Evolutionary conservation across 2,329 filamentous ascomycete species (phyloP), one percentile per base, ranked within the genome.

Genomic region (Exophiala mesophila): DNA sequence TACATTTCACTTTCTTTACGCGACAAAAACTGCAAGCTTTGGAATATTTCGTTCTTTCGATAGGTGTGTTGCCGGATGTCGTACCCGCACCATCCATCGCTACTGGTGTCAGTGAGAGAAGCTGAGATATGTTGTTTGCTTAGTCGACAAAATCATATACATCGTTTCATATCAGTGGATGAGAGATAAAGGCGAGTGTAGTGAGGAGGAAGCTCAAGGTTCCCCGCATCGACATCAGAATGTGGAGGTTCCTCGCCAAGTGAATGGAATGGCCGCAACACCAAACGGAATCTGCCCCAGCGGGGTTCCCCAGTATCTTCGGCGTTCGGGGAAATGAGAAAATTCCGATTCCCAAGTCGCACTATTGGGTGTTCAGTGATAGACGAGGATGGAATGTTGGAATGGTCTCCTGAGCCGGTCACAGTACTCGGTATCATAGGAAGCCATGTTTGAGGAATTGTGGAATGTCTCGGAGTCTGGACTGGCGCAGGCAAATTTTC

Each of bases 1-100:
- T 37, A 37, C 34, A 37, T 21, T 13, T 37, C 8, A 37, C 18
- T 37, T 37, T 37, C 34, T 37, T 37, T 37, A 5, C 26, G 19
- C 34, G 18, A 10, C 34, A 37, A 10, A 37, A 37, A n/a, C 19
- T 37, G 34, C 34, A 37, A 13, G 34, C 34, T 37, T 24, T 24
- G 34, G 34, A 8, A 15, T 37, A 37, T 37, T 37, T 37, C 19
- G 34, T 20, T 5, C 17, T 12, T 34, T 17, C 4, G 32, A 18
- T 20, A 36, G 3, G 29, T 16, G 7, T 16, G 5, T 31, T 31
- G n/a, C n/a, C n/a, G n/a, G n/a, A n/a, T n/a, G n/a, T n/a, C n/a
- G n/a, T n/a, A n/a, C n/a, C n/a, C n/a, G n/a, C n/a, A n/a, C n/a
- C n/a, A n/a, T n/a, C n/a, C n/a, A n/a, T n/a, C n/a, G n/a, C n/a